Base-by-base conservation (phyloP, 1,139 yeast species). In the Candida mesenterica region DNA sequence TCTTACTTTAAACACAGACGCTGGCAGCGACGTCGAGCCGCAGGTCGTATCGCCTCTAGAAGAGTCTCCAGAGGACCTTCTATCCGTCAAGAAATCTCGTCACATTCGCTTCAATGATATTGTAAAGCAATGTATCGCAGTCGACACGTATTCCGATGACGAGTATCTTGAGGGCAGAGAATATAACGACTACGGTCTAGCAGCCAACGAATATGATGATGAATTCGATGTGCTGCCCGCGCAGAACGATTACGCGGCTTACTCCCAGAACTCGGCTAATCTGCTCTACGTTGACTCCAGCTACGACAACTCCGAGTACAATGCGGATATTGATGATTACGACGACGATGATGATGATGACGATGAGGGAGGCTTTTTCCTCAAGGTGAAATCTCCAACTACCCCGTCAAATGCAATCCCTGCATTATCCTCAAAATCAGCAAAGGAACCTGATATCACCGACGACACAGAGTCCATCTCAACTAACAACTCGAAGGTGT, bases 51-150 rank as follows among this genome's bases (percentile, higher is more conserved):
- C n/a, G n/a, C n/a, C n/a, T n/a, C n/a, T n/a, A n/a, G n/a, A n/a
- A n/a, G n/a, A n/a, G n/a, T n/a, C n/a, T n/a, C 9, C 9, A 9
- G 22, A 19, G 6, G 22, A 19, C 8, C 30, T 17, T 31, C 27
- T 15, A 25, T 13, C 28, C 5, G 9, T 38, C 9, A 61, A 61
- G 44, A 64, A 61, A 37, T 66, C 62, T 32, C 72, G 92, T 43
- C 92, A 75, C 46, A 89, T 90, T 39, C 97, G 89, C 61, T 92
- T 92, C 62, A 90, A 84, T 54, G 95, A 88, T 53, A 79, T 89
- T 40, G 98, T 92, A 18, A 90, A 86, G 55, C 97, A 92, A 61
- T 90, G 97, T 58, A 78, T 85, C 41, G 88, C 95, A 0, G 56
- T 87, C 14, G 79, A 79, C 42, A 53, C 59, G 12, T 55, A 46